Evolutionary conservation across 148 eudicot genomes (phyloP).

Genomic region (Selenicereus undatus): DNA sequence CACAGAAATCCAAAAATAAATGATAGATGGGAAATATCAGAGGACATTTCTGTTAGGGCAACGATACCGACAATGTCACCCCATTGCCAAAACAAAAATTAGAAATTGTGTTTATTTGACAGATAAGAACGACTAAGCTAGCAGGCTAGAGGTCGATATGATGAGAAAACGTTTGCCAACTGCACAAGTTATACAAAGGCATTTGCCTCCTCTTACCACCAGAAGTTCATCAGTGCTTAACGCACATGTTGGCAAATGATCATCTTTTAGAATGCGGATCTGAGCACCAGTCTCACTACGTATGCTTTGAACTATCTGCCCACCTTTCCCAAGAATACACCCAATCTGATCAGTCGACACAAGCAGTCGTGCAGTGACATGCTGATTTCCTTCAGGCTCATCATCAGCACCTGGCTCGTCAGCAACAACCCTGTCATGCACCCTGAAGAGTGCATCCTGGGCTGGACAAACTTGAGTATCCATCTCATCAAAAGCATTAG

Average conservation of each 20-base stretch:
- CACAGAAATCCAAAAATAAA: too few relatives aligned
- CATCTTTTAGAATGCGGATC: conserved; percentile 85
- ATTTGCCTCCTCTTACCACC: conserved; percentile 46
- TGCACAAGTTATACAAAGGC: neutral
- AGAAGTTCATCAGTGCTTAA: conserved; percentile 85
- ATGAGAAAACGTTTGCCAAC: neutral
- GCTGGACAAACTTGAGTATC: conserved; percentile 77
- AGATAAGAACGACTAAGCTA: neutral
- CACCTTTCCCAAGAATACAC: conserved; percentile 96
- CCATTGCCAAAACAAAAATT: neutral
- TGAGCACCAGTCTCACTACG: conserved; percentile 93
- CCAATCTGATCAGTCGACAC: conserved; percentile 98
- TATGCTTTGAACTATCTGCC: conserved; percentile 77
- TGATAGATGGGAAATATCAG: too few relatives aligned
- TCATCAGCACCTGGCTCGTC: conserved; percentile 59
- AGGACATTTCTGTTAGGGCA: too few relatives aligned
- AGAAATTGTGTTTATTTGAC: neutral
- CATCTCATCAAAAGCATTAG: conserved; percentile 56
- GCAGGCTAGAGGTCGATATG: neutral
- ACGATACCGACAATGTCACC: too few relatives aligned
- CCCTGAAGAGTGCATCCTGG: conserved; percentile 85
- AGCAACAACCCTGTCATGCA: conserved; percentile 82
- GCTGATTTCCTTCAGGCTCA: conserved; percentile 49
- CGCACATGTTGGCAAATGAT: conserved; percentile 90
- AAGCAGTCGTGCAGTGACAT: conserved; percentile 68